Conservation (phyloP, 768 basidiomycete genomes). For the Dendrothele bispora region DNA sequence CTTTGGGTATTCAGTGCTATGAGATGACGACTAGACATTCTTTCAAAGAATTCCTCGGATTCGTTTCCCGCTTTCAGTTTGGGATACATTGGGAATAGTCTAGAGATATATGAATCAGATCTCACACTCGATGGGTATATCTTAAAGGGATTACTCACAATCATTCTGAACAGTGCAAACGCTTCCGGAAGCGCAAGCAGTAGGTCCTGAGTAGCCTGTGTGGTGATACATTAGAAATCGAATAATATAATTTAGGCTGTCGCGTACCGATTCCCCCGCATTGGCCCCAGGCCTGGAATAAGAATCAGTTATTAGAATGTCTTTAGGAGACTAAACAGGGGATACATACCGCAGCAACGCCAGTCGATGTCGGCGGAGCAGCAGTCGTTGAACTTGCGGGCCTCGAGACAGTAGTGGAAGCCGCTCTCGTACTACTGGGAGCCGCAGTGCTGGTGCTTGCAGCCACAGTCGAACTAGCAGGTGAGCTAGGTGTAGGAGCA, state of each 20-base stretch:
- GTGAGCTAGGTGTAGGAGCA: slow-evolving; percentile 9
- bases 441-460: slow-evolving; percentile 7
- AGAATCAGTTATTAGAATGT: too few relatives aligned
- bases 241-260: too few relatives aligned
- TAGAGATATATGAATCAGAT: background rate
- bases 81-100: slow-evolving; percentile 28
- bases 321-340: too few relatives aligned
- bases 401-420: background rate
- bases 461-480: too few relatives aligned
- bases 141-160: slow-evolving; percentile 15
- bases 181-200: slow-evolving; percentile 15
- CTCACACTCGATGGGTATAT: too few relatives aligned
- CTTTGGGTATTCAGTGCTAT: too few relatives aligned
- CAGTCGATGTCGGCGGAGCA: slow-evolving; percentile 3
- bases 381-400: background rate
- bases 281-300: too few relatives aligned
- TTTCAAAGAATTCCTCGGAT: too few relatives aligned
- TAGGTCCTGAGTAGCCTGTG: slow-evolving; percentile 26
- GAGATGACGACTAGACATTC: too few relatives aligned
- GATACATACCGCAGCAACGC: background rate
- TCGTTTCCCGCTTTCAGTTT: slow-evolving; percentile 3
- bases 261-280: too few relatives aligned
- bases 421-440: slow-evolving; percentile 4
- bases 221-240: too few relatives aligned
- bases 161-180: slow-evolving; percentile 19